These are phyloP conservation scores for Ceratocystis lukuohia DNA, from an alignment of 2,329 filamentous ascomycete genomes.

Conservation along the genomic window DNA sequence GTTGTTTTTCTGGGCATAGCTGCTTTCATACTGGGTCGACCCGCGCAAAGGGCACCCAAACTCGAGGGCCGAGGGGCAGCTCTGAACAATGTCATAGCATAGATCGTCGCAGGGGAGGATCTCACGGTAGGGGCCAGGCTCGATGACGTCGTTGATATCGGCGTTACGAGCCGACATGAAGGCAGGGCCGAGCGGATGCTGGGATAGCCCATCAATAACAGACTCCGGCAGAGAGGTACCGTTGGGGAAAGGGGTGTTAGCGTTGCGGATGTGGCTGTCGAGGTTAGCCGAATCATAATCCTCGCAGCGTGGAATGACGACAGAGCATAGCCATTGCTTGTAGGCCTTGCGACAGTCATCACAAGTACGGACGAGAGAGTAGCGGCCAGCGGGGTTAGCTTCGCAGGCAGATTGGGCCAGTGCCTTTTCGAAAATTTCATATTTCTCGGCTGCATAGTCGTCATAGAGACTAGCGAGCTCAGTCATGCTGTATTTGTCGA, in stretches of 20 bases:
- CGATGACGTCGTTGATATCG: constrained; percentile 56
- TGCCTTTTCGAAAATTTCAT: constrained; percentile 65
- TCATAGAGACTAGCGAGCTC: constrained; percentile 65
- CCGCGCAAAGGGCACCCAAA: constrained; percentile 57
- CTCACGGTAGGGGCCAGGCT: constrained; percentile 87
- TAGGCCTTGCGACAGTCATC: constrained; percentile 65
- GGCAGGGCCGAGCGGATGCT: constrained; percentile 24
- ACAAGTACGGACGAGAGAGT: constrained; percentile 69
- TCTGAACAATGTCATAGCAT: constrained; percentile 74
- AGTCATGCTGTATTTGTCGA: constrained; percentile 42
- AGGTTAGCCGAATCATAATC: constrained; percentile 51
- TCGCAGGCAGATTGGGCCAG: constrained; percentile 79
- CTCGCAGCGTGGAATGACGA: constrained; percentile 82
- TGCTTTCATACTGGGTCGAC: constrained; percentile 27
- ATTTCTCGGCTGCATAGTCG: constrained; percentile 53
- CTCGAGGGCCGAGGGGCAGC: constrained; percentile 61
- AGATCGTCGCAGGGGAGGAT: constrained; percentile 76
- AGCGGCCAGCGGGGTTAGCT: constrained; percentile 55
- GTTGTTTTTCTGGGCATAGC: constrained; percentile 27
- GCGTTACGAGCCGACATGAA: constrained; percentile 51
- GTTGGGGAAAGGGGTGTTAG: constrained; percentile 57
- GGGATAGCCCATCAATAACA: constrained; percentile 22
- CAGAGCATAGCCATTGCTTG: constrained; percentile 89
- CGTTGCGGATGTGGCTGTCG: constrained; percentile 47
- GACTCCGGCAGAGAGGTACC: constrained; percentile 39